A percentile compares a stretch with the other conserved stretches of the same genome.
phyloP scores from a whole-genome alignment of 2,329 filamentous ascomycete species.

The Xylaria sp. region DNA sequence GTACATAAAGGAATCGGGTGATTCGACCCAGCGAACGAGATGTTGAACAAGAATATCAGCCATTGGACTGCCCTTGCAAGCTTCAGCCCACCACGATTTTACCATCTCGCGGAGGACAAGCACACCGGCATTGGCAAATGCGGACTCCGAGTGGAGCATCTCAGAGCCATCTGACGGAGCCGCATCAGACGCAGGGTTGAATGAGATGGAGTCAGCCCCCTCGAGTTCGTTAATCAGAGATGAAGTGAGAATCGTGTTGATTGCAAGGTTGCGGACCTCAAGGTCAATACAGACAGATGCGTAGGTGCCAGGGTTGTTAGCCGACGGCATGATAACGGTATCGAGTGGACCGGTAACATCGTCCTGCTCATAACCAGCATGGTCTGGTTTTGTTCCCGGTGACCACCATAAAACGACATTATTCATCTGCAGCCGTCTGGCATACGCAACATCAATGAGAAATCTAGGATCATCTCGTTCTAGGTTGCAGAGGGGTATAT shows the following conservation, averaged over 20 bases:
- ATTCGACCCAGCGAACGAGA: conserved; percentile 96
- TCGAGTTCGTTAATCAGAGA: conserved; percentile 97
- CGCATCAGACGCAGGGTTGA: conserved; percentile 80
- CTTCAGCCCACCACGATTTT: conserved; percentile 97
- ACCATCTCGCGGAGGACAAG: conserved; percentile 97
- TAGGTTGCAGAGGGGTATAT: conserved; percentile 94
- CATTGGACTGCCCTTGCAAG: conserved; percentile 89
- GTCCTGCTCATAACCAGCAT: conserved; percentile 95
- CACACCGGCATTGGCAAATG: conserved; percentile 92
- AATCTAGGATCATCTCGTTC: conserved; percentile 94
- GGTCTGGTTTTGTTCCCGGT: conserved; percentile 84
- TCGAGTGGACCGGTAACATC: conserved; percentile 87
- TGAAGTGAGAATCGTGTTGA: conserved; percentile 97
- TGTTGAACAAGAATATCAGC: conserved; percentile 98
- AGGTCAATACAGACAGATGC: conserved; percentile 96
- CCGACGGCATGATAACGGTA: conserved; percentile 87
- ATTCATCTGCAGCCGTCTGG: conserved; percentile 86
- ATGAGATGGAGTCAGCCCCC: conserved; percentile 84
- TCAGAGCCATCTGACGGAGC: conserved; percentile 71
- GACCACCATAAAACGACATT: conserved; percentile 99
- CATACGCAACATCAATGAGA: conserved; percentile 95
- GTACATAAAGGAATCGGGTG: conserved; percentile 91
- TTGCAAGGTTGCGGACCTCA: conserved; percentile 91
- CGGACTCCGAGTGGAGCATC: conserved; percentile 83
- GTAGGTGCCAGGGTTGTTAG: conserved; percentile 94